Percentiles rank a stretch among this genome's conserved stretches.
phyloP scores from a whole-genome alignment of 768 basidiomycete species.

The Termitomyces sp. region DNA sequence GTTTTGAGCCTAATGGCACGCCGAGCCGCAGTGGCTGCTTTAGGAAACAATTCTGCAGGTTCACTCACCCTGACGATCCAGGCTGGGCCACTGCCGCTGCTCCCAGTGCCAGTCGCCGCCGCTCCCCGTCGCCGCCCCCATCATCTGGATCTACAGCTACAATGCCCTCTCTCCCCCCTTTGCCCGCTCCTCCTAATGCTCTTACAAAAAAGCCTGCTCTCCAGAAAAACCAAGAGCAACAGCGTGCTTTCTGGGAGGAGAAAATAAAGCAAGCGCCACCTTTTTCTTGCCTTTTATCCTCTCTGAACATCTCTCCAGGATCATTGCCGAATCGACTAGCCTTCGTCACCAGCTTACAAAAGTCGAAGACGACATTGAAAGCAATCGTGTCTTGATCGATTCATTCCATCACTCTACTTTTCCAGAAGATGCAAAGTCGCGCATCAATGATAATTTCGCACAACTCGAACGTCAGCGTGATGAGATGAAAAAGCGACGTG shows the following conservation, averaged over 20 bases:
- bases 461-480: conserved; percentile 16
- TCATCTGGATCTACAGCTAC: not conserved
- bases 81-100: conserved; percentile 15
- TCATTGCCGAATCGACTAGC: conserved; percentile 5
- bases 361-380: conserved; percentile 14
- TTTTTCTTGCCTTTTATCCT: not conserved
- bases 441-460: conserved; percentile 10
- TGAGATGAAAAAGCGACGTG: conserved; percentile 14
- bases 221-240: conserved; percentile 13
- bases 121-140: not conserved
- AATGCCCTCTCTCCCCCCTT: conserved; percentile 6
- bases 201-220: conserved; percentile 5
- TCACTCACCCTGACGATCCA: conserved; percentile 23
- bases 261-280: conserved; percentile 17
- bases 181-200: conserved; percentile 12
- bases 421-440: conserved; percentile 10
- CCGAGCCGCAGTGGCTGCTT: conserved; percentile 9
- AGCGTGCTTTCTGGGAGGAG: conserved; percentile 16
- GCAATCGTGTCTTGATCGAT: conserved; percentile 10
- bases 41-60: conserved; percentile 11
- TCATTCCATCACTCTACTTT: conserved; percentile 9
- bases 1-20: conserved; percentile 14
- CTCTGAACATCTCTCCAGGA: conserved; percentile 2
- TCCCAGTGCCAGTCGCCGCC: not conserved
- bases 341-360: conserved; percentile 9